These are phyloP conservation scores for Solanum hybrid DNA, from an alignment of 305 asterid species.

Conservation along the genomic window DNA sequence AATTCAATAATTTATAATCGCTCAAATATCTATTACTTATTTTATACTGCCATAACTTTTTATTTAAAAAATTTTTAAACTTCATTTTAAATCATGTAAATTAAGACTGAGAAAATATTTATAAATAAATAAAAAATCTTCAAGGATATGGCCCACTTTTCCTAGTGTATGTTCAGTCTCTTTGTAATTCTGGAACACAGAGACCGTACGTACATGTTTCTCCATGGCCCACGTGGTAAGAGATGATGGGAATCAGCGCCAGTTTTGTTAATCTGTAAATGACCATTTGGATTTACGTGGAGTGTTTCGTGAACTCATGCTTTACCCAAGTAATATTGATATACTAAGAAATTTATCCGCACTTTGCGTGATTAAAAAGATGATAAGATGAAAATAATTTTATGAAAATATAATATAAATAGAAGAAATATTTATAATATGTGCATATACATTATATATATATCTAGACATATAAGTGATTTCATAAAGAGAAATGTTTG, in stretches of 20 bases:
- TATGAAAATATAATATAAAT: no score
- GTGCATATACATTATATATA: no score
- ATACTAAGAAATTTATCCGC: no score
- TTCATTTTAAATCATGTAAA: not conserved
- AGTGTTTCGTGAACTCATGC: no score
- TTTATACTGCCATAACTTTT: no score
- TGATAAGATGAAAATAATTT: no score
- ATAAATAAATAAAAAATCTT: not conserved
- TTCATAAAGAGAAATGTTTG: no score
- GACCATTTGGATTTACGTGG: not conserved
- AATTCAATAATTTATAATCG: no score
- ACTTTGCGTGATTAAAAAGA: rapidly evolving
- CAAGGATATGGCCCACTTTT: not conserved
- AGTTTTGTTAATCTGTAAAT: not conserved
- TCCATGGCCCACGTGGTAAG: not conserved
- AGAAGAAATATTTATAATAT: no score
- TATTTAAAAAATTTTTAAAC: no score
- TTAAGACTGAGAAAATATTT: not conserved
- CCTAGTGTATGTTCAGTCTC: not conserved
- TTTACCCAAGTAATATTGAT: no score
- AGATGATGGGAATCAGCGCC: not conserved
- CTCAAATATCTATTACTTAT: not conserved
- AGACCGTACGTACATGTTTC: not conserved
- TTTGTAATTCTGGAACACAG: not conserved
- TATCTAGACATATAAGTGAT: no score